These are phyloP conservation scores for Boletus pseudo-olivaceus DNA, from an alignment of 768 basidiomycete species.

Conservation along the genomic window DNA sequence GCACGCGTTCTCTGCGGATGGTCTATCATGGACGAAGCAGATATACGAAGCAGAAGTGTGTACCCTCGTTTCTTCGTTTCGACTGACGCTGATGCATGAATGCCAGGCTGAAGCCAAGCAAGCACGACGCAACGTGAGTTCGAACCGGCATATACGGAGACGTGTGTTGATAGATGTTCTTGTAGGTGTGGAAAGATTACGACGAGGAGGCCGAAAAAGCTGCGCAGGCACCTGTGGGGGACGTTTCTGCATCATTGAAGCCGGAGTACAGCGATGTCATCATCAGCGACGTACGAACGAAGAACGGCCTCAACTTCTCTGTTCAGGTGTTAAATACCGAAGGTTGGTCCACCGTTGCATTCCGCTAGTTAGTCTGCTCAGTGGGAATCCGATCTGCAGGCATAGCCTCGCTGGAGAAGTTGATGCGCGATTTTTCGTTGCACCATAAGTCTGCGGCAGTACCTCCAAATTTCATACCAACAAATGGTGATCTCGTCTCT, in stretches of 20 bases:
- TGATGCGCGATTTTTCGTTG: conserved; percentile 91
- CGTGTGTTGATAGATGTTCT: neutral
- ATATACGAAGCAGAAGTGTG: conserved; percentile 80
- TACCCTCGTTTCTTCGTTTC: conserved; percentile 1
- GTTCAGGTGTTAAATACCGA: conserved; percentile 91
- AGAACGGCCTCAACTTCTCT: conserved; percentile 79
- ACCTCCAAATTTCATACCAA: conserved; percentile 72
- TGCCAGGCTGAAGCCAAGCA: conserved; percentile 78
- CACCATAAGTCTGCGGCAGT: conserved; percentile 70
- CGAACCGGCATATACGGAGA: neutral
- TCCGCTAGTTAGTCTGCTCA: neutral
- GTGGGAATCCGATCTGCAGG: conserved; percentile 42
- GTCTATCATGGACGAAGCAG: conserved; percentile 73
- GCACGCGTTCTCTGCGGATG: conserved; percentile 84
- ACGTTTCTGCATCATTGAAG: conserved; percentile 54
- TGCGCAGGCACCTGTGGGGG: conserved; percentile 45
- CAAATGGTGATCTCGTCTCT: conserved; percentile 85
- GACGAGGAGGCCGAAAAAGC: conserved; percentile 68
- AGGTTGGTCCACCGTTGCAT: conserved; percentile 45
- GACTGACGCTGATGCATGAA: conserved; percentile 2
- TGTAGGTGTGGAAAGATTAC: conserved; percentile 83
- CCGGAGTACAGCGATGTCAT: conserved; percentile 91
- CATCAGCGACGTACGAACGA: conserved; percentile 78
- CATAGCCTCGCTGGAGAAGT: conserved; percentile 85
- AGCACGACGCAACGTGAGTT: conserved; percentile 69